phyloP scores from a whole-genome alignment of 192 early-diverging fungal genomes.

The Piromyces sp. region DNA sequence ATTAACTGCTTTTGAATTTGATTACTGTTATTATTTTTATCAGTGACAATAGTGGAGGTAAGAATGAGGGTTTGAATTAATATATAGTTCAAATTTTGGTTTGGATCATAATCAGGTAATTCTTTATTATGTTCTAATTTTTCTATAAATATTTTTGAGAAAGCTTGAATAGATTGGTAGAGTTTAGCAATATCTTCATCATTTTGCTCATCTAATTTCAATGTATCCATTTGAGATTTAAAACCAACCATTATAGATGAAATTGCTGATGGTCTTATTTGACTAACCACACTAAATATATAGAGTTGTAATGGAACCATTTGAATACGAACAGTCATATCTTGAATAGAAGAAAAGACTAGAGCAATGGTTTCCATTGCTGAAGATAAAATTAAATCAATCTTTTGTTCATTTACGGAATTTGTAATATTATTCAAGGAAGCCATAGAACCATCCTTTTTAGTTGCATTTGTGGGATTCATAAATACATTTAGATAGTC shows the following conservation, averaged over 20 bases:
- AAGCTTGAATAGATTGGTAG: not conserved
- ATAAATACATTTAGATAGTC: not conserved
- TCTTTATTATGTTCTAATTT: not conserved
- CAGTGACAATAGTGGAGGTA: not conserved
- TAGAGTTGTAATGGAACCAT: not conserved
- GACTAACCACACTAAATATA: not conserved
- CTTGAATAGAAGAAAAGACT: not conserved
- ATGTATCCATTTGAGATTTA: not conserved
- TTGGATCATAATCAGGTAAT: not conserved
- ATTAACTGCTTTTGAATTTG: not conserved
- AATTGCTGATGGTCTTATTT: not conserved
- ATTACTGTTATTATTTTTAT: not conserved
- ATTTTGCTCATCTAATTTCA: not conserved
- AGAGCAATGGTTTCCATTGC: not conserved
- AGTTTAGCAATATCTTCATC: not conserved
- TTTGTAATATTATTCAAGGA: not conserved
- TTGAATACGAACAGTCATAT: not conserved
- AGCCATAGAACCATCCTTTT: not conserved
- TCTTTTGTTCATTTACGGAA: not conserved
- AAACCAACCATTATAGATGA: not conserved
- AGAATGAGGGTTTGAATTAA: not conserved
- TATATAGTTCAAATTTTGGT: not conserved
- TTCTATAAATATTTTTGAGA: not conserved
- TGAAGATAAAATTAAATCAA: not conserved
- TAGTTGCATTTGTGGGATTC: not conserved